A percentile compares a stretch with the other conserved stretches of the same genome.
Conservation (phyloP, 2,329 filamentous ascomycete species). For the Pyricularia grisea region DNA sequence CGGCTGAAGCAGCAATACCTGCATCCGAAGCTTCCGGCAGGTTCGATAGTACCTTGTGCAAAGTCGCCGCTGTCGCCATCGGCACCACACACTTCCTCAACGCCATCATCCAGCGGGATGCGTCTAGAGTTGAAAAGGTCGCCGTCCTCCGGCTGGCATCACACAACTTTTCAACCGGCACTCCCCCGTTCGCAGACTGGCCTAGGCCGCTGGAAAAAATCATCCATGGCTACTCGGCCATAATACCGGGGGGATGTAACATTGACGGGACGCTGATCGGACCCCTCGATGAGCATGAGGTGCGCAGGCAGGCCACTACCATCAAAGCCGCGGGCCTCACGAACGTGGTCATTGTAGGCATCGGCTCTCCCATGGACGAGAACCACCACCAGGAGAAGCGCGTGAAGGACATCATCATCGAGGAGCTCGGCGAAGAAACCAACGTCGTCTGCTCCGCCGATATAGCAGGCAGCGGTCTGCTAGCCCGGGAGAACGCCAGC, state of each 20-base stretch:
- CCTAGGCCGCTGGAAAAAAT: slow-evolving; percentile 36
- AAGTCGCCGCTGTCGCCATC: slow-evolving; percentile 39
- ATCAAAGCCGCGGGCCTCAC: slow-evolving; percentile 33
- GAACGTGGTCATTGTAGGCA: slow-evolving; percentile 36
- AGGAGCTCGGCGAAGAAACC: slow-evolving; percentile 25
- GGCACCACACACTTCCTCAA: slow-evolving; percentile 52
- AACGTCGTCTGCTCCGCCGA: slow-evolving; percentile 41
- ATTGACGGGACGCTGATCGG: slow-evolving; percentile 38
- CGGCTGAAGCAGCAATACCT: slow-evolving; percentile 8
- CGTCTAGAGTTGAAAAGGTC: slow-evolving; percentile 34
- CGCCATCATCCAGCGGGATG: slow-evolving; percentile 45
- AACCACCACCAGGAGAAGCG: slow-evolving; percentile 35
- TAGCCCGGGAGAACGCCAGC: slow-evolving; percentile 56
- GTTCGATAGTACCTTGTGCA: slow-evolving; percentile 14
- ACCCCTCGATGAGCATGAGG: slow-evolving; percentile 30
- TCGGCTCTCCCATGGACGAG: slow-evolving; percentile 45
- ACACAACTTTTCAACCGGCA: slow-evolving; percentile 37
- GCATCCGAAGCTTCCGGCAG: not conserved
- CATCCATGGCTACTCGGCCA: slow-evolving; percentile 33
- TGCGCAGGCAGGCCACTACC: slow-evolving; percentile 26
- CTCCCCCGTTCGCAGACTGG: slow-evolving; percentile 43
- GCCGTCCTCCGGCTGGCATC: slow-evolving; percentile 46
- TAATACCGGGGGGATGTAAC: slow-evolving; percentile 40
- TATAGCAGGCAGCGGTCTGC: slow-evolving; percentile 42
- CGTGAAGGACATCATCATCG: slow-evolving; percentile 30